Percentiles rank a stretch among this genome's conserved stretches.
phyloP scores from a whole-genome alignment of 345 rosid species.

The Eucalyptus tenuipes region DNA sequence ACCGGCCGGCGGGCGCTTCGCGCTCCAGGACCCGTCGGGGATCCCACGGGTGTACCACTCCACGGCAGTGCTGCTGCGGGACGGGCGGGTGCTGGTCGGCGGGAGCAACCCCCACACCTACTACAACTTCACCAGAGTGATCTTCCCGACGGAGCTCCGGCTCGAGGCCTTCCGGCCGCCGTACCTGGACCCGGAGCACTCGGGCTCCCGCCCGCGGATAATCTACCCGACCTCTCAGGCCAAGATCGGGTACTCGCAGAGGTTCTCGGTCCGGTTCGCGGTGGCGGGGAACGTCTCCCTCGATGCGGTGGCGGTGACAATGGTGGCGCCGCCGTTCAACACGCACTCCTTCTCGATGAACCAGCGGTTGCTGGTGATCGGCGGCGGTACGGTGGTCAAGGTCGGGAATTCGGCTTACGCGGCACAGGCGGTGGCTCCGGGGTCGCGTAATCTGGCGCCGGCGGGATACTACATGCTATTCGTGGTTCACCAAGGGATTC shows the following conservation, averaged over 20 bases:
- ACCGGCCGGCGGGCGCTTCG: conserved; percentile 23
- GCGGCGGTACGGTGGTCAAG: not conserved
- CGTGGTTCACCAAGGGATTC: conserved; percentile 22
- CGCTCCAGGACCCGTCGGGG: conserved; percentile 20
- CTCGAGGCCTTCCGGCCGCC: conserved; percentile 54
- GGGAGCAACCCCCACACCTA: conserved; percentile 52
- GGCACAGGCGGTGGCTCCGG: conserved; percentile 3
- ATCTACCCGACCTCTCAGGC: conserved; percentile 4
- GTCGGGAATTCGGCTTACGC: not conserved
- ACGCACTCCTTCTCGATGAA: conserved; percentile 40
- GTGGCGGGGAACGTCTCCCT: not conserved
- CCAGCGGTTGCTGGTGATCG: conserved; percentile 29
- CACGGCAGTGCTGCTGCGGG: conserved; percentile 41
- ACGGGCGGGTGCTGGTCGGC: conserved; percentile 51
- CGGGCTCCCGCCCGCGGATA: conserved; percentile 27
- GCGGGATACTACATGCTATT: conserved; percentile 34
- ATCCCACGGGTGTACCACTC: conserved; percentile 67
- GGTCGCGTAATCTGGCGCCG: conserved; percentile 19
- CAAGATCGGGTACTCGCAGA: conserved; percentile 4
- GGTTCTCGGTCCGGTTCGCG: not conserved
- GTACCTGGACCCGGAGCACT: conserved; percentile 17
- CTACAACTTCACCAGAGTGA: conserved; percentile 40
- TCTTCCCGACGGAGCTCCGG: conserved; percentile 51
- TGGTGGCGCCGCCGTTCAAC: conserved; percentile 22
- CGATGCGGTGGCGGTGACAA: not conserved